Evolutionary conservation across 176 grass and related monocot species (phyloP), one percentile per base, ranked within the genome.

Genomic region (Alopecurus myosuroides): DNA sequence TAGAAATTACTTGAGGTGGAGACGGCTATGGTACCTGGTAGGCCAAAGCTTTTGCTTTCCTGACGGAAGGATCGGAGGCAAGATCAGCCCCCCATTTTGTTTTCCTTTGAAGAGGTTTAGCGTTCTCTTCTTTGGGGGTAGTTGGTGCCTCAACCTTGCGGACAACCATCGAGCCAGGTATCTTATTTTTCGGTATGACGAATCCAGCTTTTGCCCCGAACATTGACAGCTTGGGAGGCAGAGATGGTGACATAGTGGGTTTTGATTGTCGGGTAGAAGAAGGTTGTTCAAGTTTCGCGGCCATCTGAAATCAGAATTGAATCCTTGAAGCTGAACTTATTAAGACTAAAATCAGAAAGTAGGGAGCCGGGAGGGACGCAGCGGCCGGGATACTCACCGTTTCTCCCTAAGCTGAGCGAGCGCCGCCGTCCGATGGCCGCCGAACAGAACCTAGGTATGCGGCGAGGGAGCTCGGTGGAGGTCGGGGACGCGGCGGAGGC

Each of bases 171-270:
- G 96, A 95, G 73, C 93, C 96, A 25, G 96, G 89, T 33, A 95
- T 88, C 83, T 95, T 98, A 30, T 98, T 98, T 51, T 98, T 98
- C 14, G 96, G 96, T 81, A 98, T 94, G 28, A 98, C 81, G 50
- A 98, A 98, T 90, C 93, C 96, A 81, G 93, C 77, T 90, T 98
- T 98, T 61, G 93, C 58, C 33, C 87, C 90, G 29, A 98, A 93
- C 18, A 95, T 85, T 29, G 89, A 95, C 9, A 62, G 9, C 76
- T 78, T 78, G 76, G 76, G 76, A 42, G 76, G n/a, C 14, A 60
- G 12, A 41, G 76, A 60, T 19, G 76, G 14, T 29, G 53, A 11
- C 25, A 78, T 58, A 6, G 23, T 1, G 36, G 53, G 37, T 55
- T 62, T 78, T 20, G 55, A 5, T 29, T 42, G 77, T 42, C 77